These are phyloP conservation scores for Coffea canephora DNA, from an alignment of 257 asterid genomes.

Conservation along the genomic window DNA sequence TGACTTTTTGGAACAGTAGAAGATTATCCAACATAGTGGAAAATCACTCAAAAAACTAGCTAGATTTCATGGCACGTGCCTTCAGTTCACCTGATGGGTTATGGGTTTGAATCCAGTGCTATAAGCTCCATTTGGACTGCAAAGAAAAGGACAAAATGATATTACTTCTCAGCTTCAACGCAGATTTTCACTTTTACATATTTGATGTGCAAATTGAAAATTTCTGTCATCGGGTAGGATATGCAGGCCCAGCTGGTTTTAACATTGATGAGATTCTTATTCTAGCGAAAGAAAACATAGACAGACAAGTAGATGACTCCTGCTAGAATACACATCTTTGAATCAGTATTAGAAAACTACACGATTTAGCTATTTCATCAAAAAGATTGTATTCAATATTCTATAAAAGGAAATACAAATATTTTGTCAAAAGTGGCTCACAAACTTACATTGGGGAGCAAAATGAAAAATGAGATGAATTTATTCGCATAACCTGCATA, in stretches of 20 bases:
- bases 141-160: conserved; percentile 19
- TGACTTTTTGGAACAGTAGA: neutral
- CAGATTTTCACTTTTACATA: conserved; percentile 9
- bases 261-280: neutral
- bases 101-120: conserved; percentile 96
- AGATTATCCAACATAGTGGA: neutral
- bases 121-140: conserved; percentile 98
- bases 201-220: conserved; percentile 3
- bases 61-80: conserved; percentile 37
- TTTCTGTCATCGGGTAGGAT: neutral
- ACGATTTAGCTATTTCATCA: no score
- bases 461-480: no score
- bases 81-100: conserved; percentile 92
- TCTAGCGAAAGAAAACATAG: neutral
- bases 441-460: no score
- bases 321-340: no score
- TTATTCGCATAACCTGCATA: no score
- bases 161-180: conserved; percentile 8
- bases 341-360: no score
- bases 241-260: neutral
- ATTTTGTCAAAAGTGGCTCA: no score
- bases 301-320: neutral
- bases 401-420: no score
- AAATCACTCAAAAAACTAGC: conserved; percentile 6
- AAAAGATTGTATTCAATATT: no score